Evolutionary conservation across 2,329 filamentous ascomycete species (phyloP).

Genomic region (Hortaea werneckii): DNA sequence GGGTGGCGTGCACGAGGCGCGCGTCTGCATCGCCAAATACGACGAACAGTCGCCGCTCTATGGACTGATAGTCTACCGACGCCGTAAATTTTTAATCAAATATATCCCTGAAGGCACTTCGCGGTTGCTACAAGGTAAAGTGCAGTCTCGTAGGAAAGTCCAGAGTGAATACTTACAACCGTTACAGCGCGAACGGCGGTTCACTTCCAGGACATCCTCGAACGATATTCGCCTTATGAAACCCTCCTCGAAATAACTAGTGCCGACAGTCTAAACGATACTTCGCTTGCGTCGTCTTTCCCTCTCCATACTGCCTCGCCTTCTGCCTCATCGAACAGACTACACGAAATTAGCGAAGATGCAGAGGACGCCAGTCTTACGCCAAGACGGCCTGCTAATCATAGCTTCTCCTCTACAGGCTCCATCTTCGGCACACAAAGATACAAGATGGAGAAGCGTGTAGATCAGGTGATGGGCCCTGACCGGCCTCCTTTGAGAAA

Average conservation of each 20-base stretch:
- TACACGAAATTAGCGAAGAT: conserved; percentile 87
- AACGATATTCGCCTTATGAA: conserved; percentile 74
- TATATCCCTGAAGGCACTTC: conserved; percentile 88
- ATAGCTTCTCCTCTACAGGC: conserved; percentile 2
- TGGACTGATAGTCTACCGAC: conserved; percentile 80
- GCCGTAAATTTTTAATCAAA: conserved; percentile 84
- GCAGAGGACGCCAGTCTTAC: conserved; percentile 54
- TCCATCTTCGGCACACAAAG: conserved; percentile 13
- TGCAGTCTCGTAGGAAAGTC: conserved; percentile 1
- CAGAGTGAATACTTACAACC: conserved; percentile 15
- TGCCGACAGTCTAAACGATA: conserved; percentile 74
- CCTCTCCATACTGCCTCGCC: conserved; percentile 79
- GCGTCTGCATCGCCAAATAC: conserved; percentile 66
- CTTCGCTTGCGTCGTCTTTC: conserved; percentile 76
- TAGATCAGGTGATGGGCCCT: conserved; percentile 17
- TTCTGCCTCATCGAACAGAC: conserved; percentile 71
- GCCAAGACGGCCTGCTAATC: not conserved
- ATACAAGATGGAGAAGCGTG: conserved; percentile 16
- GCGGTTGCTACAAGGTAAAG: conserved; percentile 74
- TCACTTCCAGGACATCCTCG: conserved; percentile 52
- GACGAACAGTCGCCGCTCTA: conserved; percentile 81
- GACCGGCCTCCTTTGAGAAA: conserved; percentile 6
- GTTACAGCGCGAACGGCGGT: conserved; percentile 66
- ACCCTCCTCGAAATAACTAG: conserved; percentile 67
- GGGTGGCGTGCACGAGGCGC: conserved; percentile 75